Percentiles rank a stretch among this genome's conserved stretches.
These are phyloP conservation scores for Conringia planisiliqua DNA, from an alignment of 345 rosid species.

Conservation along the genomic window DNA sequence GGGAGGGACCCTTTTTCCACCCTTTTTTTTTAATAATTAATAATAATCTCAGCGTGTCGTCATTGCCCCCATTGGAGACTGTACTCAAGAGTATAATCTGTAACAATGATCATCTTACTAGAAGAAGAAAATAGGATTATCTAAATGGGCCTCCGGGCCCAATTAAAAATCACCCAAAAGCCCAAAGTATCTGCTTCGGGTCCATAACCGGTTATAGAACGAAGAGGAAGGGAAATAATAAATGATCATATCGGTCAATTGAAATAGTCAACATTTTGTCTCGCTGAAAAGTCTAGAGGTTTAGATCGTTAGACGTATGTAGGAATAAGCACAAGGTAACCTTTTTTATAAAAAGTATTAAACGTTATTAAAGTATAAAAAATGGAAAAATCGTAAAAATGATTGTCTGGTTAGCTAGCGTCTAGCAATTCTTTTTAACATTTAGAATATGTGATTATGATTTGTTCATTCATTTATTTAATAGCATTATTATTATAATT, in stretches of 20 bases:
- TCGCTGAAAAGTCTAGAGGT: not conserved
- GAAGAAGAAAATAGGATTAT: not conserved
- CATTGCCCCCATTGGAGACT: not conserved
- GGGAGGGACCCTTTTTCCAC: constrained; percentile 13
- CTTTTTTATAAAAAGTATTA: not conserved
- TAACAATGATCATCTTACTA: too few relatives aligned
- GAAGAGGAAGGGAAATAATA: not conserved
- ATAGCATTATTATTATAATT: not conserved
- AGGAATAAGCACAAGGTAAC: not conserved
- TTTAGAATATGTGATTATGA: not conserved
- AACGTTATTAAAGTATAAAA: not conserved
- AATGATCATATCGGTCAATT: not conserved
- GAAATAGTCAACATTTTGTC: not conserved
- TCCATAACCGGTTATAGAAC: not conserved
- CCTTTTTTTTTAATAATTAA: not conserved
- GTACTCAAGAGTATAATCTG: not conserved
- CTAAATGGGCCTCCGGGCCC: not conserved
- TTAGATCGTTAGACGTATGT: too few relatives aligned
- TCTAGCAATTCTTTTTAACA: not conserved
- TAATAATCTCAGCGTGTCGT: not conserved
- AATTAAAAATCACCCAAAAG: not conserved
- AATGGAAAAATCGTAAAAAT: not conserved
- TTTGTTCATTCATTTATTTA: not conserved
- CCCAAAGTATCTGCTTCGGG: not conserved
- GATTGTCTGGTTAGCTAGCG: not conserved